phyloP scores from a whole-genome alignment of 768 basidiomycete species.

The Macrolepiota dolichaula region DNA sequence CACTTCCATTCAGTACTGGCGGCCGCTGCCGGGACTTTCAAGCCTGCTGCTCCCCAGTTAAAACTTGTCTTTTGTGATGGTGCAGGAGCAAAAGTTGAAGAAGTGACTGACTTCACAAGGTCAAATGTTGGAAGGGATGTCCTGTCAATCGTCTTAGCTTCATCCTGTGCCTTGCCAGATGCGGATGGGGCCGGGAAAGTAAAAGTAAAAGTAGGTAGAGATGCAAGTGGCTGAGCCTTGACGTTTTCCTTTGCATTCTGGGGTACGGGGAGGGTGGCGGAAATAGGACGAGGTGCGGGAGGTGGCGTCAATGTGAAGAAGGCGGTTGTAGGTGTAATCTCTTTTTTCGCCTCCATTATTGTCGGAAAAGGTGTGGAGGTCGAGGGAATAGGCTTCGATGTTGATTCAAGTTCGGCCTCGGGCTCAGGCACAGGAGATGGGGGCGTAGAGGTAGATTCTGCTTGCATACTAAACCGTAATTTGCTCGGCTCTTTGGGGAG shows the following conservation, averaged over 20 bases:
- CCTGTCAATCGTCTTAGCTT: conserved; percentile 35
- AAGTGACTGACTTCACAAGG: conserved; percentile 20
- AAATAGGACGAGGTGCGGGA: not conserved
- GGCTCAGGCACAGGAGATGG: conserved; percentile 24
- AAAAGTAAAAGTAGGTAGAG: conserved; percentile 38
- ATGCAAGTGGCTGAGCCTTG: conserved; percentile 16
- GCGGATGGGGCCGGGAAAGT: conserved; percentile 16
- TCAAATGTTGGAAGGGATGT: conserved; percentile 45
- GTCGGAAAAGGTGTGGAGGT: not conserved
- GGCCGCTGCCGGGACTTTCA: conserved; percentile 38
- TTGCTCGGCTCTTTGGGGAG: conserved; percentile 77
- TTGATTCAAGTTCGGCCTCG: conserved; percentile 15
- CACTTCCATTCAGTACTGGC: conserved; percentile 52
- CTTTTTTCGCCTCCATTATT: not conserved
- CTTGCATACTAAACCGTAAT: conserved; percentile 67
- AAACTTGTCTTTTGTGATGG: conserved; percentile 35
- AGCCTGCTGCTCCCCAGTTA: conserved; percentile 61
- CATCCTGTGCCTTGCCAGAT: conserved; percentile 26
- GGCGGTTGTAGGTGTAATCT: not conserved
- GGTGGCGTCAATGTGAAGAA: not conserved
- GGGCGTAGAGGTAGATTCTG: conserved; percentile 37
- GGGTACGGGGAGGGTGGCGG: conserved; percentile 5
- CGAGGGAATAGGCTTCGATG: conserved; percentile 11
- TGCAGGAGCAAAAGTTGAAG: conserved; percentile 14
- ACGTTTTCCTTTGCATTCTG: conserved; percentile 24